Evolutionary conservation across 306 rosid genomes (phyloP).

Genomic region (Dryas alaskensis): DNA sequence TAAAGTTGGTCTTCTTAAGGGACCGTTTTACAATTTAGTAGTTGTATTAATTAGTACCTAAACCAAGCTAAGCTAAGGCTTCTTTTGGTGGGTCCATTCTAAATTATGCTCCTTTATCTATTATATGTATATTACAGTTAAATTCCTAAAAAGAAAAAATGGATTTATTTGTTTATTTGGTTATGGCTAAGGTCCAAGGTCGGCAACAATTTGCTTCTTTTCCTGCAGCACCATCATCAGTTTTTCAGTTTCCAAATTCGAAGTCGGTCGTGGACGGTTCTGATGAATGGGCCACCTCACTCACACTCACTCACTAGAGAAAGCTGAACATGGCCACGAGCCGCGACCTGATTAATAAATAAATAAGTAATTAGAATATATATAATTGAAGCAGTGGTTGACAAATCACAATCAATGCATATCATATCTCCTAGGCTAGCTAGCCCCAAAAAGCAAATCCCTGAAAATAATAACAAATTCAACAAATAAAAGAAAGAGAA

Average conservation of each 20-base stretch:
- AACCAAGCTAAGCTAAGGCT: background rate
- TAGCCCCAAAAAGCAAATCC: slow-evolving; percentile 27
- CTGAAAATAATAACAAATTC: slow-evolving; percentile 15
- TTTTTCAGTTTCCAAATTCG: background rate
- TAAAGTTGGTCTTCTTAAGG: no score
- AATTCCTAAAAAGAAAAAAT: background rate
- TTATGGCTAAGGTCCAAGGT: background rate
- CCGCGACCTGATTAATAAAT: slow-evolving; percentile 19
- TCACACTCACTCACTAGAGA: background rate
- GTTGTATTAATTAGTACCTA: background rate
- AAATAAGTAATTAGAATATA: background rate
- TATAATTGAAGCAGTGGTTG: slow-evolving; percentile 50
- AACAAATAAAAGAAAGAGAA: slow-evolving; percentile 16
- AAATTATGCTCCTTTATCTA: background rate
- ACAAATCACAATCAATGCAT: slow-evolving; percentile 61
- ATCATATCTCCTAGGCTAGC: slow-evolving; percentile 32
- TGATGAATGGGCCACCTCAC: slow-evolving; percentile 39
- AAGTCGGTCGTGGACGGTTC: slow-evolving; percentile 33
- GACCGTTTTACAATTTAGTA: background rate
- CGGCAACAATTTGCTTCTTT: background rate
- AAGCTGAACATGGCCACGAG: slow-evolving; percentile 36
- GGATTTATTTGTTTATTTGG: background rate
- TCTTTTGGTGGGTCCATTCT: background rate
- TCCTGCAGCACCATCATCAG: background rate
- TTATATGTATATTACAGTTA: no score